Percentiles rank a stretch among this genome's conserved stretches.
Conservation (phyloP, 2,329 filamentous ascomycete species). For the Hymenoscyphus scutula region DNA sequence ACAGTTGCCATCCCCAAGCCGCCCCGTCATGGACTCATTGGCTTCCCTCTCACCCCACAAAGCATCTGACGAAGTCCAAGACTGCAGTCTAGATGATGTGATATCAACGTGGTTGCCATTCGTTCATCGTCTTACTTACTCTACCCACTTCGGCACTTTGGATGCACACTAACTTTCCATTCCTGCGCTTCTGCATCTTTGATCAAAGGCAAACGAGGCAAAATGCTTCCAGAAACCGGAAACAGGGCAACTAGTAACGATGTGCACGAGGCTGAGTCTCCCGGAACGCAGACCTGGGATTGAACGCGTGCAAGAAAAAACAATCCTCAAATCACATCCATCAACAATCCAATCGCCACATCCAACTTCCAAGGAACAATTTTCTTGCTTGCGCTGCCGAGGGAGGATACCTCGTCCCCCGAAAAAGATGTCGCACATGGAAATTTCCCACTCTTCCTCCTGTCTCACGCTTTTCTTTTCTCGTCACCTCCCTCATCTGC, state of each 20-base stretch:
- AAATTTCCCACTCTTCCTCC: slow-evolving; percentile 1
- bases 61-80: background rate
- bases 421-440: background rate
- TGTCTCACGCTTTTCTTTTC: background rate
- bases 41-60: background rate
- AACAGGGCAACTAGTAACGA: background rate
- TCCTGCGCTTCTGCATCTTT: background rate
- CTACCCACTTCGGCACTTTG: background rate
- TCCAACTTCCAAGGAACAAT: background rate
- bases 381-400: background rate
- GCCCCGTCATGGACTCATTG: background rate
- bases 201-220: background rate
- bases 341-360: background rate
- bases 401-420: background rate
- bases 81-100: background rate
- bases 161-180: background rate
- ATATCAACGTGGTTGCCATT: background rate
- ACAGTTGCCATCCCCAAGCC: background rate
- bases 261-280: background rate
- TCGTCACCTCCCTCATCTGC: background rate
- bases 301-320: background rate
- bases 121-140: background rate
- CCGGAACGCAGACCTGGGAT: background rate
- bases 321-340: background rate
- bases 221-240: background rate